Base-by-base conservation (phyloP, 352 stramenopile genomes). In the Phytophthora nicotianae region DNA sequence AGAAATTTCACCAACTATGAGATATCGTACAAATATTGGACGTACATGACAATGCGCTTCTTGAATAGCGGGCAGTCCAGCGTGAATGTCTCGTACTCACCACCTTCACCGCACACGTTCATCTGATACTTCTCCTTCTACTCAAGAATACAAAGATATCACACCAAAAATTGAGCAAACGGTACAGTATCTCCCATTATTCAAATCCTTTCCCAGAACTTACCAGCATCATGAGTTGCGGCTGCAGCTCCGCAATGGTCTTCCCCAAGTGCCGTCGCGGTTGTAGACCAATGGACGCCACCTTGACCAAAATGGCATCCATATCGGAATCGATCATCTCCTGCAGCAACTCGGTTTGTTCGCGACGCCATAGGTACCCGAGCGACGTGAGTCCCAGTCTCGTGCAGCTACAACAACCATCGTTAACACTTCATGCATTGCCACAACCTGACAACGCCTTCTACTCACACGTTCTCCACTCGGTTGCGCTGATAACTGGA, bases 31-130 rank as follows among this genome's bases (percentile, higher is more conserved):
- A 19, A 50, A 48, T 32, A 32, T 4, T 13, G 50, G n/a, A 58
- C 74, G 21, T 90, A 95, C 83, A 97, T 82, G 43, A 96, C 85
- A 52, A 98, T 96, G 14, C 91, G 80, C 65, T 97, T 93, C 60
- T 96, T 93, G 58, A 99, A 98, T 3, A 98, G 75, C 21, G 95
- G 93, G 68, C 91, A 99, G 82, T 99, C 95, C n/a, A 99, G 70
- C 21, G 98, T 98, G 26, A 99, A 80, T 2, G 97, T 98, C 82
- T 99, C 98, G 83, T 99, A 99, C 75, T 99, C 98, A 17, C 98
- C 98, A 35, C 98, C 98, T 84, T 99, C 98, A 14, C 98, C 98
- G 37, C 96, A 99, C 7, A 99, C 88, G 70, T 99, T 97, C 68
- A 99, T 95, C 53, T 98, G 93, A 73, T 97, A 99, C 56, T 97